Base-by-base conservation (phyloP, 768 basidiomycete species). In the Suillus spraguei region DNA sequence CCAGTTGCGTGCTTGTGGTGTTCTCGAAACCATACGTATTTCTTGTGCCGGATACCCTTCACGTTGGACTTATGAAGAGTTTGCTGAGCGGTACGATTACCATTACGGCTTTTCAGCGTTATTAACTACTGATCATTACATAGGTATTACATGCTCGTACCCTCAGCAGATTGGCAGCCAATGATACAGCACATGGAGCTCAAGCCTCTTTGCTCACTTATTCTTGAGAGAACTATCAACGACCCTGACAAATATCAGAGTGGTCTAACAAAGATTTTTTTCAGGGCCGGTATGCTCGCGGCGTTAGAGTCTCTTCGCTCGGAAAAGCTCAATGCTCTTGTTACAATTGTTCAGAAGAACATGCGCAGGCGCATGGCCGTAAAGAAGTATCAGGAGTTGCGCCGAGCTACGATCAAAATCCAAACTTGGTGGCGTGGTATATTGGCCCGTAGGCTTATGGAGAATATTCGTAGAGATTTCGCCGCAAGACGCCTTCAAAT, bases 31-130 rank as follows among this genome's bases (percentile, higher is more conserved):
- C 4, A 99, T 99, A 70, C 86, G 96, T 62, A 99, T 99, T 73
- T 95, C 94, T 77, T 99, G 97, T 77, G 97, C 97, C 50, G 97
- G 97, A 38, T 99, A 99, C 78, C 97, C 97, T 35, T 95, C 95
- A 14, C 85, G 97, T 39, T 99, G 97, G 97, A 95, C 90, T 4
- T 99, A 98, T 68, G 96, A 95, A 72, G 97, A 99, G 75, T 99
- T 99, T 72, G 97, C 94, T 5, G 96, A 99, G 74, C 86, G 97
- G 95, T 97, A 67, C 67, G 88, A 24, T 35, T 38, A 61, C 33
- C 22, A 39, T 50, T 50, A 49, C 41, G 28, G 49, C 50, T 38
- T 24, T 54, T 9, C 5, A 28, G 38, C 28, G 22, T 35, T 65
- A 58, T 62, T 60, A 33, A 53, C 65, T 44, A 61, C 67, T 76